A percentile compares a stretch with the other conserved stretches of the same genome.
phyloP scores from a whole-genome alignment of 78 protist species.

The Dictyostelium citrinum region DNA sequence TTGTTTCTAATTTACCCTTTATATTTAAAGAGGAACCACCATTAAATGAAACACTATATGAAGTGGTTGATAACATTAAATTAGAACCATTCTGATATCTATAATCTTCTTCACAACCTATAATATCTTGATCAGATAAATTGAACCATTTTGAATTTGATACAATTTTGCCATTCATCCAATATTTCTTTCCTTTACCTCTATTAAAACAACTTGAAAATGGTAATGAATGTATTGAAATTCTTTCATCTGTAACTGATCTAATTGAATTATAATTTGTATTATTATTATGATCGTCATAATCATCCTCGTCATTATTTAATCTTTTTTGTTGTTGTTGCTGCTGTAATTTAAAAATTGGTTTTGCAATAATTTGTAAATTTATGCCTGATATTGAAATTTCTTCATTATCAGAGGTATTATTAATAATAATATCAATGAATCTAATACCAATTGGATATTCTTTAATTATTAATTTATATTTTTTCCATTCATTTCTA shows the following conservation, averaged over 20 bases:
- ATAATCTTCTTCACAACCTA: neutral
- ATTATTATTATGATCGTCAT: neutral
- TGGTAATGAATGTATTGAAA: neutral
- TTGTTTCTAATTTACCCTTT: neutral
- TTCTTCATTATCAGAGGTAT: neutral
- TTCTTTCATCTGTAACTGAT: neutral
- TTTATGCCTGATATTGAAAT: neutral
- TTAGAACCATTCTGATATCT: neutral
- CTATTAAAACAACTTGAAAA: neutral
- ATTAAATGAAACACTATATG: neutral
- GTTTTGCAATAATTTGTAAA: neutral
- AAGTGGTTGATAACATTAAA: neutral
- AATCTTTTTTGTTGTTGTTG: neutral
- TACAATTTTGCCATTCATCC: neutral
- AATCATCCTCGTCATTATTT: too few relatives aligned
- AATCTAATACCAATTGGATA: slow-evolving; percentile 1
- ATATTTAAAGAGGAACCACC: slow-evolving; percentile 11
- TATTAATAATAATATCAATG: neutral
- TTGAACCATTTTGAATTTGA: neutral
- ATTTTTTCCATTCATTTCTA: neutral
- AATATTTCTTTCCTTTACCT: slow-evolving; percentile 21
- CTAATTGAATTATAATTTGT: neutral
- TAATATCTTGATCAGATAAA: neutral
- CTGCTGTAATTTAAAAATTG: neutral
- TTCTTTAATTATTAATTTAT: neutral